phyloP scores from a whole-genome alignment of 192 early-diverging fungal genomes.

The Podochytrium sp. region DNA sequence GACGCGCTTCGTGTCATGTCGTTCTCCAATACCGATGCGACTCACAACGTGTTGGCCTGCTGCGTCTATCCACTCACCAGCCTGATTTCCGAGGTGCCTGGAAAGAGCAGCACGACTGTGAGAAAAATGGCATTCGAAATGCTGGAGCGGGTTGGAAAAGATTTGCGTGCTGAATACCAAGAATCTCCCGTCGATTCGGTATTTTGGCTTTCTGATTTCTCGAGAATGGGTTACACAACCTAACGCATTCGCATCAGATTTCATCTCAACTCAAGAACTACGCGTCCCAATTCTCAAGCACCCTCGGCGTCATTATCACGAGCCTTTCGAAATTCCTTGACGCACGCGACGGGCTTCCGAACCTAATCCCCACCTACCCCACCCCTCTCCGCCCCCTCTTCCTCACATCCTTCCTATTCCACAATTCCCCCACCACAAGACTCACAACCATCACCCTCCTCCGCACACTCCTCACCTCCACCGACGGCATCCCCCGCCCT shows the following conservation, averaged over 20 bases:
- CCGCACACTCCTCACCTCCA: neutral
- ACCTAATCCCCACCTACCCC: neutral
- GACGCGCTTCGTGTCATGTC: neutral
- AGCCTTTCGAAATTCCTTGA: no score
- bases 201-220: no score
- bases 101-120: neutral
- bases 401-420: neutral
- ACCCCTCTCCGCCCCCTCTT: neutral
- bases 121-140: neutral
- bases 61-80: neutral
- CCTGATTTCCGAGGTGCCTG: neutral
- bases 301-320: no score
- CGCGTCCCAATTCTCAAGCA: no score
- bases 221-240: no score
- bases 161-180: no score
- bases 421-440: neutral
- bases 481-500: neutral
- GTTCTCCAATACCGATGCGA: neutral
- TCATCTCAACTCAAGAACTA: no score
- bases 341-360: no score
- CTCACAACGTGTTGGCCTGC: neutral
- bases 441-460: neutral
- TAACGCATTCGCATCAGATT: no score
- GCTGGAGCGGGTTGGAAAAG: no score
- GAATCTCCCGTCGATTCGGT: no score